Evolutionary conservation across 1,284 basidiomycete genomes (phyloP), one percentile per base, ranked within the genome.

Genomic region (Pseudomicrostroma phylloplanum): DNA sequence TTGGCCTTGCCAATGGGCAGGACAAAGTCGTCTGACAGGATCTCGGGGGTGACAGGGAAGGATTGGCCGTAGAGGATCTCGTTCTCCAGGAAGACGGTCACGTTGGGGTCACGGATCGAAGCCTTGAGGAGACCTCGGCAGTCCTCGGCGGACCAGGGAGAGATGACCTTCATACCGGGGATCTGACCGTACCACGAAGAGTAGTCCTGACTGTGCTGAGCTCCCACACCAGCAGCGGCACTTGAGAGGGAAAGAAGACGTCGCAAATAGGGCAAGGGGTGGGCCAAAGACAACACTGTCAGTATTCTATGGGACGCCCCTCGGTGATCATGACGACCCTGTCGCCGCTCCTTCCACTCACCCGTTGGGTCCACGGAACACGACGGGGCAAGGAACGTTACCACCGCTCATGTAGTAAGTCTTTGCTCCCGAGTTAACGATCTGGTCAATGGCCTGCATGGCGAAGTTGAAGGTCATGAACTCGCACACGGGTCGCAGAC

Each of bases 351-450:
- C 30, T 36, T 36, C 30, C 9, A 36, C 30, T 36, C 9, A 36
- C 30, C 96, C 96, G 82, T 99, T 99, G 66, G 96, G 96, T 64
- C 96, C 96, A 83, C 96, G 92, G 89, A 99, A 99, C 63, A 96
- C 92, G 70, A 99, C 89, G 36, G 96, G 92, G 84, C 94, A 97
- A 13, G 91, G 90, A 2, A 96, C 91, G 78, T 92, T 96, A 71
- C 96, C 96, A 67, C 93, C 96, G 54, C 93, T 97, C 96, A 99
- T 99, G 87, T 99, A 99, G 83, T 96, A 92, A 12, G 96, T 98
- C 85, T 98, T 99, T 72, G 91, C 96, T 65, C 90, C 96, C n/a
- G 93, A 97, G 87, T 99, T 99, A 82, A 99, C 90, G 71, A 99
- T 97, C 81, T 99, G 96, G 83, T 99, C 96, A 80, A 99, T 98